Evolutionary conservation across 139 green algal species (phyloP).

Genomic region (Coccomyxa sp.): DNA sequence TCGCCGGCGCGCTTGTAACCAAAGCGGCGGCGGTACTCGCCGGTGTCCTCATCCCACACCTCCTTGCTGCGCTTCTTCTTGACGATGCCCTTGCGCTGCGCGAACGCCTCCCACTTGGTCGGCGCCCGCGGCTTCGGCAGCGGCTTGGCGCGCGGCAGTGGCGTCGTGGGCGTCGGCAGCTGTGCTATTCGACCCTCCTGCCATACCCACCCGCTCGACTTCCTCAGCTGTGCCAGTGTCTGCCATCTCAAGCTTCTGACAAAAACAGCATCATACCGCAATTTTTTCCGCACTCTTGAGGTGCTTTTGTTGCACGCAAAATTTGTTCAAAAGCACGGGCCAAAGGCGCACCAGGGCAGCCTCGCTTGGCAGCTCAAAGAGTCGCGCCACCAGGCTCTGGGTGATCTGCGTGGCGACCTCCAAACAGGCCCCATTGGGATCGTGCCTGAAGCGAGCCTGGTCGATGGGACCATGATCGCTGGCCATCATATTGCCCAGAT

Average conservation of each 20-base stretch:
- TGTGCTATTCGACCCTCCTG: slow-evolving; percentile 55
- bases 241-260: too few relatives aligned
- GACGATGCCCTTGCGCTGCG: slow-evolving; percentile 88
- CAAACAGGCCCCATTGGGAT: slow-evolving; percentile 37
- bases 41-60: slow-evolving; percentile 75
- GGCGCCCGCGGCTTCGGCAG: slow-evolving; percentile 73
- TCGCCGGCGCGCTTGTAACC: slow-evolving; percentile 89
- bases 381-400: slow-evolving; percentile 59
- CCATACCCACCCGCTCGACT: too few relatives aligned
- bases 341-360: slow-evolving; percentile 26
- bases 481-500: slow-evolving; percentile 80
- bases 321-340: too few relatives aligned
- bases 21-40: slow-evolving; percentile 74
- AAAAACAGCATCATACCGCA: too few relatives aligned
- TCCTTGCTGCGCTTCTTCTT: slow-evolving; percentile 89
- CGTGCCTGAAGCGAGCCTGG: slow-evolving; percentile 4
- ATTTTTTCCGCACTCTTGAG: too few relatives aligned
- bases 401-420: slow-evolving; percentile 58
- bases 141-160: slow-evolving; percentile 77
- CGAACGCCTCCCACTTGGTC: slow-evolving; percentile 95
- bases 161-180: slow-evolving; percentile 66
- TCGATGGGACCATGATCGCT: slow-evolving; percentile 69
- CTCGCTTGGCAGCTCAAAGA: slow-evolving; percentile 74
- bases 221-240: too few relatives aligned
- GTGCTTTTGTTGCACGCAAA: too few relatives aligned